Evolutionary conservation across 2,329 filamentous ascomycete genomes (phyloP).

Genomic region (Neofusicoccum umdonicola): DNA sequence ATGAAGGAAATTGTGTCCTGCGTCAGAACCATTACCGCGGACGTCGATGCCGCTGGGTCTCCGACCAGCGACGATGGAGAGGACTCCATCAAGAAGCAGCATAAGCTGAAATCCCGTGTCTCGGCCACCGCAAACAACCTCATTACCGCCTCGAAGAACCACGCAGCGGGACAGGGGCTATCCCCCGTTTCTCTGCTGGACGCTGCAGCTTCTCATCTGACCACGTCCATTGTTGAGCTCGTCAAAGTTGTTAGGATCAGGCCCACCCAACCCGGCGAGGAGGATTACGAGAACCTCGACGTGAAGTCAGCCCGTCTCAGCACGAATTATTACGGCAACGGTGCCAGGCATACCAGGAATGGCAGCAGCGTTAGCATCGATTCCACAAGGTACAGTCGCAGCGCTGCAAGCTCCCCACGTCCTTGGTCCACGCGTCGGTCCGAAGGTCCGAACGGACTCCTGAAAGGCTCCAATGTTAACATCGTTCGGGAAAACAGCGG

Average conservation of each 20-base stretch:
- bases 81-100: slow-evolving; percentile 51
- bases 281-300: slow-evolving; percentile 60
- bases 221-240: slow-evolving; percentile 80
- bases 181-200: slow-evolving; percentile 92
- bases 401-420: slow-evolving; percentile 34
- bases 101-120: slow-evolving; percentile 74
- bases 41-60: slow-evolving; percentile 61
- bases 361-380: slow-evolving; percentile 37
- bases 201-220: slow-evolving; percentile 87
- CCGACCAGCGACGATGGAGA: slow-evolving; percentile 33
- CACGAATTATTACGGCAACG: slow-evolving; percentile 14
- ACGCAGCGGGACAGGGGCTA: slow-evolving; percentile 75
- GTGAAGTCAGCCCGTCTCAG: slow-evolving; percentile 2
- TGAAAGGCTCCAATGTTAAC: slow-evolving; percentile 24
- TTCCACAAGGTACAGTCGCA: slow-evolving; percentile 30
- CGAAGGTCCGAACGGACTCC: slow-evolving; percentile 14
- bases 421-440: slow-evolving; percentile 11
- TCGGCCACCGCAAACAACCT: slow-evolving; percentile 94
- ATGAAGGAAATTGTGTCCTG: slow-evolving; percentile 84
- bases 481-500: slow-evolving; percentile 26
- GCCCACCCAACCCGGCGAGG: slow-evolving; percentile 69
- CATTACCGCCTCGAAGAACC: slow-evolving; percentile 93
- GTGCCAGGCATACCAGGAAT: slow-evolving; percentile 25
- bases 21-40: slow-evolving; percentile 80
- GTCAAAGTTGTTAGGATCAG: slow-evolving; percentile 81